Evolutionary conservation across 2,329 filamentous ascomycete species (phyloP).

Genomic region (Domatiomyces globalis): DNA sequence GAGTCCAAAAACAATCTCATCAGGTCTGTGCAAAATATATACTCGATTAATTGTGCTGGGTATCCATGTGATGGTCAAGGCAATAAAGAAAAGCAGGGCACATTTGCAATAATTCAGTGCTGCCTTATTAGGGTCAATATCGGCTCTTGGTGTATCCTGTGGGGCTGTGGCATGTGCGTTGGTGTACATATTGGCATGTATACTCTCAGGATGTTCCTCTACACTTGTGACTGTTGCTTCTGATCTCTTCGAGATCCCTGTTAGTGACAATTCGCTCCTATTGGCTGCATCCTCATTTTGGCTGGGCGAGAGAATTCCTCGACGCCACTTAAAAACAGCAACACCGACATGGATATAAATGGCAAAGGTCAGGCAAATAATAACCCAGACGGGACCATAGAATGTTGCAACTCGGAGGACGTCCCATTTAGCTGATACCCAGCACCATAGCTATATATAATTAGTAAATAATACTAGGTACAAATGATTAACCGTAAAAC

Average conservation of each 20-base stretch:
- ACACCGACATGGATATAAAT: slow-evolving; percentile 30
- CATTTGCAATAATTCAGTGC: slow-evolving; percentile 28
- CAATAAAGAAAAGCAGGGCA: slow-evolving; percentile 28
- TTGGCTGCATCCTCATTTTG: no score
- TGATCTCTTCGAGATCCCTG: slow-evolving; percentile 4
- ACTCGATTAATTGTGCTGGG: slow-evolving; percentile 65
- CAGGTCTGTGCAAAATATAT: slow-evolving; percentile 49
- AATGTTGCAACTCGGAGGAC: slow-evolving; percentile 60
- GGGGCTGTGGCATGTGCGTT: not conserved
- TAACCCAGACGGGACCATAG: slow-evolving; percentile 40
- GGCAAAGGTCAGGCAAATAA: slow-evolving; percentile 26
- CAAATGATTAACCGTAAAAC: slow-evolving; percentile 6
- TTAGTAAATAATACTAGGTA: slow-evolving; percentile 1
- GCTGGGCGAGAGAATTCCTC: slow-evolving; percentile 35
- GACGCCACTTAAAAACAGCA: slow-evolving; percentile 40
- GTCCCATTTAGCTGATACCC: slow-evolving; percentile 54
- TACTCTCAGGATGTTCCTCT: not conserved
- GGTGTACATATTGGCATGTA: not conserved
- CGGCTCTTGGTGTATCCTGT: not conserved
- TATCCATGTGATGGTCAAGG: slow-evolving; percentile 36
- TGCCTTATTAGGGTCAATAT: slow-evolving; percentile 24
- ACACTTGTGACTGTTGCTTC: slow-evolving; percentile 9
- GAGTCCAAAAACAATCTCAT: slow-evolving; percentile 42
- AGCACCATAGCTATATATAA: slow-evolving; percentile 55
- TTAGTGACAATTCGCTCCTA: not conserved